Evolutionary conservation across 116 monocot species (phyloP).

Genomic region (Posidonia oceanica): DNA sequence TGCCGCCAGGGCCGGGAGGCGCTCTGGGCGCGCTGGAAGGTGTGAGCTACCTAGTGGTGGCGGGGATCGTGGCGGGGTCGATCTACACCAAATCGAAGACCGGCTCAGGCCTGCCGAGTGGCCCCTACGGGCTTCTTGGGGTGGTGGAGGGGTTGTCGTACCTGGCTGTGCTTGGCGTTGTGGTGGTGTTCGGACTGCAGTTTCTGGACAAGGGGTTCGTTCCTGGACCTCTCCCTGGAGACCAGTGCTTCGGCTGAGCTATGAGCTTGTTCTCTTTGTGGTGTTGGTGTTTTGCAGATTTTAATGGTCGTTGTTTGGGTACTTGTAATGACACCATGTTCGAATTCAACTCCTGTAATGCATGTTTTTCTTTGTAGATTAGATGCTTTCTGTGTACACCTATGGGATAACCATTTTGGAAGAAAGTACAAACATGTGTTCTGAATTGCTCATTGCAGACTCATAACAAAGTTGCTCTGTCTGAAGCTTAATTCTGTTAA

Average conservation of each 20-base stretch:
- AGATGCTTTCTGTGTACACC: too few relatives aligned
- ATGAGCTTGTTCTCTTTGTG: neutral
- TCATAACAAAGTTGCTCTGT: too few relatives aligned
- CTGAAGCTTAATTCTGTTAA: too few relatives aligned
- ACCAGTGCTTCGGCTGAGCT: slow-evolving; percentile 78
- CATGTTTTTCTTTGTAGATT: too few relatives aligned
- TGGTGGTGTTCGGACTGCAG: slow-evolving; percentile 70
- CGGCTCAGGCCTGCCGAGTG: slow-evolving; percentile 64
- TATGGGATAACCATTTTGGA: too few relatives aligned
- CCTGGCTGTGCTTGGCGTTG: slow-evolving; percentile 36
- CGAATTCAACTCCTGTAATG: too few relatives aligned
- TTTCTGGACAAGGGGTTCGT: slow-evolving; percentile 49
- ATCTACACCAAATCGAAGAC: slow-evolving; percentile 62
- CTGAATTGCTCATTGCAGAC: too few relatives aligned
- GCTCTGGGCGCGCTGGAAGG: slow-evolving; percentile 69
- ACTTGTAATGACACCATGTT: too few relatives aligned
- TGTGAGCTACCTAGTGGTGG: slow-evolving; percentile 71
- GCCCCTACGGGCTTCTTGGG: slow-evolving; percentile 68
- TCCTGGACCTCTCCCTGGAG: slow-evolving; percentile 71
- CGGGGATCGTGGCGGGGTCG: slow-evolving; percentile 69
- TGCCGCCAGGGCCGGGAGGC: slow-evolving; percentile 72
- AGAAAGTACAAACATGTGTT: too few relatives aligned
- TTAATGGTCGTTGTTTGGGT: too few relatives aligned
- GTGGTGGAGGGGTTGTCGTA: slow-evolving; percentile 77
- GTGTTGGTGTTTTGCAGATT: neutral